Evolutionary conservation across 139 green algal genomes (phyloP), one percentile per base, ranked within the genome.

Genomic region (Nannochloris sp.): DNA sequence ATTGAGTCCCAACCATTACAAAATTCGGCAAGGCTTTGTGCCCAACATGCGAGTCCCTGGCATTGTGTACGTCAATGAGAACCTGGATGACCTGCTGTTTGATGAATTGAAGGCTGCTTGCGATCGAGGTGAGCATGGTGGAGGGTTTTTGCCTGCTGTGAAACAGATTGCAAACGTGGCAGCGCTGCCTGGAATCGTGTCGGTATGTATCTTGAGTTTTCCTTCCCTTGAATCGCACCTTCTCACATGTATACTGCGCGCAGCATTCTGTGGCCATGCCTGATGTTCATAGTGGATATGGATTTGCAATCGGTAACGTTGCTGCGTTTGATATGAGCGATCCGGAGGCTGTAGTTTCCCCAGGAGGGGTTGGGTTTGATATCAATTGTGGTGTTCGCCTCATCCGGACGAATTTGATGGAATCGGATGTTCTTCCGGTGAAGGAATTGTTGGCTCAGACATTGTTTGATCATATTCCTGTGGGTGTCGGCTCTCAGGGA

Each of bases 231-330:
- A 13, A 28, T 58, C 49, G 12, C 25, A 12, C 11, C 9, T 28
- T 61, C 56, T 53, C 17, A 25, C 0, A 11, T 53, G 8, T 53
- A 23, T 11, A 28, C 14, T 64, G 20, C n/a, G 26, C 40, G 51
- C 66, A 85, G 58, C 69, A 74, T 14, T 95, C 88, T 36, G 88
- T 95, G 25, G 89, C 85, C 0, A 68, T 96, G 33, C 89, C 89
- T 6, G 89, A 96, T 70, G 79, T 96, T 50, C 89, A 96, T 75
- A 84, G 69, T 20, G 88, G 89, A 16, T 96, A 96, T 69, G 89
- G 89, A 25, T 95, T 96, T 70, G 84, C 85, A 36, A 96, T 96
- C 51, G 89, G 89, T 55, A 96, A 96, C 49, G 88, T 96, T 31
- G 89, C 89, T 11, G 89, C 89, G 0, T 94, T 96, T 49, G 84